A percentile compares a stretch with the other conserved stretches of the same genome.
Evolutionary conservation across 2,329 filamentous ascomycete species (phyloP).

Genomic region (Diplodia scrobiculata): DNA sequence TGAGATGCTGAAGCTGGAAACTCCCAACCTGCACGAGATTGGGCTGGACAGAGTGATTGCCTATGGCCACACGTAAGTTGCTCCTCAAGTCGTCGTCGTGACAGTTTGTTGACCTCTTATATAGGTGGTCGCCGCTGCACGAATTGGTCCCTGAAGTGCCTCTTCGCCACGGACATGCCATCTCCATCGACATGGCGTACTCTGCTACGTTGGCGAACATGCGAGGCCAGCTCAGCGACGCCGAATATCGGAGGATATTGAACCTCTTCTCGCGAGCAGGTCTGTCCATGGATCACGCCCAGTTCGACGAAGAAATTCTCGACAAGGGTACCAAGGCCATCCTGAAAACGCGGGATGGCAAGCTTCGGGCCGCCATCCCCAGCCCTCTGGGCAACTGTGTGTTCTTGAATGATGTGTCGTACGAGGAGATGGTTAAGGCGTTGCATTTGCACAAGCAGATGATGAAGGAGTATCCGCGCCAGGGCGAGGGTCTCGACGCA

Average conservation of each 20-base stretch:
- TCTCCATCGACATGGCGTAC: conserved; percentile 76
- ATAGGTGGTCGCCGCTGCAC: conserved; percentile 69
- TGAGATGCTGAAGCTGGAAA: conserved; percentile 74
- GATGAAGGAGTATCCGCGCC: conserved; percentile 63
- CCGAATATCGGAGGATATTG: conserved; percentile 65
- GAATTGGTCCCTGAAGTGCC: conserved; percentile 69
- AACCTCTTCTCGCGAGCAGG: conserved; percentile 69
- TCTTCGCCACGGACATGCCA: conserved; percentile 71
- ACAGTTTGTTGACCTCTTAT: conserved; percentile 1
- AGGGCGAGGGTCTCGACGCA: conserved; percentile 67
- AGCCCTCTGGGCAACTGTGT: conserved; percentile 66
- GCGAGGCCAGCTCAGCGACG: conserved; percentile 62
- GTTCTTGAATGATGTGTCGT: conserved; percentile 68
- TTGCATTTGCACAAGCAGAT: conserved; percentile 65
- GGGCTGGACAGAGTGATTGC: conserved; percentile 72
- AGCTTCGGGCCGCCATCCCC: conserved; percentile 68
- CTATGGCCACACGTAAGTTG: conserved; percentile 67
- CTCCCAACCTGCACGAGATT: conserved; percentile 72
- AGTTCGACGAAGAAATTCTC: conserved; percentile 67
- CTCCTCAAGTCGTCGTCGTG: conserved; percentile 3
- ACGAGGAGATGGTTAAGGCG: conserved; percentile 63
- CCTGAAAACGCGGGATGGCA: conserved; percentile 69
- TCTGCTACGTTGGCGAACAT: conserved; percentile 67
- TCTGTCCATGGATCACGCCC: conserved; percentile 69
- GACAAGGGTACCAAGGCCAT: conserved; percentile 69